phyloP scores from a whole-genome alignment of 1,284 basidiomycete genomes.

The Cryptococcus jaspeensis region DNA sequence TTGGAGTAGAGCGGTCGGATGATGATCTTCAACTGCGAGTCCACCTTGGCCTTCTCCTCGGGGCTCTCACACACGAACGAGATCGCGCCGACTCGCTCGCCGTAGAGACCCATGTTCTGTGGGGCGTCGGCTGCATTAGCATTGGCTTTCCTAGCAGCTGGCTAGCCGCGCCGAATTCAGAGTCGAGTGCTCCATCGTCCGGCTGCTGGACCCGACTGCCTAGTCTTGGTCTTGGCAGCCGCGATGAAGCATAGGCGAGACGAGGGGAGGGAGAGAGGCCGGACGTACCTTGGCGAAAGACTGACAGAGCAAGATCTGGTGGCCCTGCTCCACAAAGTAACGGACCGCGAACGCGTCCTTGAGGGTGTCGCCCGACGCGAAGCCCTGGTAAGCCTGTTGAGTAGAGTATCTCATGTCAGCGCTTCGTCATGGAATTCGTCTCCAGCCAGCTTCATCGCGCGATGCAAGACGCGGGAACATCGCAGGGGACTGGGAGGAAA shows the following conservation, averaged over 20 bases:
- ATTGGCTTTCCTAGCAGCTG: too few relatives aligned
- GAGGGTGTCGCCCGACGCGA: conserved; percentile 83
- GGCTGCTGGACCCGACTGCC: too few relatives aligned
- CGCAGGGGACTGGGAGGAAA: too few relatives aligned
- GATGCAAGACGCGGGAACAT: too few relatives aligned
- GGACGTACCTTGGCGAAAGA: conserved; percentile 80
- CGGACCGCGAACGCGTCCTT: conserved; percentile 93
- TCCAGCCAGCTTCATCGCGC: too few relatives aligned
- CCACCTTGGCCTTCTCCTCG: conserved; percentile 83
- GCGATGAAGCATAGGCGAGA: conserved; percentile 12
- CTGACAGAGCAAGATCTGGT: conserved; percentile 82
- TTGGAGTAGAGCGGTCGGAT: conserved; percentile 99
- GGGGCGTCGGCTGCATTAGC: too few relatives aligned
- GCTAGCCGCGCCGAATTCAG: too few relatives aligned
- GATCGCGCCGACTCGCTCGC: conserved; percentile 95
- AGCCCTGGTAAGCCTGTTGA: conserved; percentile 88
- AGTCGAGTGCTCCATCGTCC: too few relatives aligned
- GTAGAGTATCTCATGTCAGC: conserved; percentile 55
- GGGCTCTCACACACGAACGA: conserved; percentile 70
- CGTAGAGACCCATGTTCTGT: conserved; percentile 95
- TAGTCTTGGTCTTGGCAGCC: too few relatives aligned
- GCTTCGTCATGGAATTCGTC: background rate
- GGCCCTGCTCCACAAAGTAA: conserved; percentile 86
- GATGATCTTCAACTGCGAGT: conserved; percentile 93
- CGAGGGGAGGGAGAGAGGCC: background rate